These are phyloP conservation scores for Metarhizium rileyi DNA, from an alignment of 2,329 filamentous ascomycete species.

Conservation along the genomic window DNA sequence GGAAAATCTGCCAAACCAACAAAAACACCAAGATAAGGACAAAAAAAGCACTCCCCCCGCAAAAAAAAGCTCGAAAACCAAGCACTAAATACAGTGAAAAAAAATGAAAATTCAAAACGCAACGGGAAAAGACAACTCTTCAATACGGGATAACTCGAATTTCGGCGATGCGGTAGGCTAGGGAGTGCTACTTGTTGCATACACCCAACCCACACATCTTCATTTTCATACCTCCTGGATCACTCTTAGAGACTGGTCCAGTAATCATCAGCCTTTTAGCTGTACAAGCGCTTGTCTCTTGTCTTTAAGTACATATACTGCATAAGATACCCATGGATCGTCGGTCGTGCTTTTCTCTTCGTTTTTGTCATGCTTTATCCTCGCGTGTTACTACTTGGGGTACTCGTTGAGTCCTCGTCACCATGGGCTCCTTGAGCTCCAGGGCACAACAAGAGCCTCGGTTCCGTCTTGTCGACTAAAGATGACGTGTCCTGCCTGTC, in stretches of 20 bases:
- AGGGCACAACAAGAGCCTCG: neutral
- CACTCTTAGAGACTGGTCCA: neutral
- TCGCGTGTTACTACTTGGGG: neutral
- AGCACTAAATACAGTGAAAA: constrained; percentile 8
- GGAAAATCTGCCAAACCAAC: neutral
- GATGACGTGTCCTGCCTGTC: neutral
- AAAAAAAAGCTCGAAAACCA: constrained; percentile 7
- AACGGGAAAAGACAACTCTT: constrained; percentile 10
- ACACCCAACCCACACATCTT: neutral
- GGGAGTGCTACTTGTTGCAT: neutral
- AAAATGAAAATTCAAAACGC: constrained; percentile 10
- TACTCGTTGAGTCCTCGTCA: neutral
- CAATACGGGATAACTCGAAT: neutral
- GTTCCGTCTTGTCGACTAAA: neutral
- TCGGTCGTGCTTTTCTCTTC: neutral
- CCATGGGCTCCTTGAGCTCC: neutral
- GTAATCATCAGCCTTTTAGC: neutral
- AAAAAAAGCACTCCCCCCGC: neutral
- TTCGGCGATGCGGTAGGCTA: constrained; percentile 1
- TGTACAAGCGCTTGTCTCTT: neutral
- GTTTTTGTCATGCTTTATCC: neutral
- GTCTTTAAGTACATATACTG: constrained; percentile 10
- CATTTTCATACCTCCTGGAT: neutral
- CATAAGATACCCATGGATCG: constrained; percentile 14
- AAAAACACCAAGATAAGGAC: neutral